phyloP scores from a whole-genome alignment of 2,329 filamentous ascomycete species.

The Trichoderma atroviride region DNA sequence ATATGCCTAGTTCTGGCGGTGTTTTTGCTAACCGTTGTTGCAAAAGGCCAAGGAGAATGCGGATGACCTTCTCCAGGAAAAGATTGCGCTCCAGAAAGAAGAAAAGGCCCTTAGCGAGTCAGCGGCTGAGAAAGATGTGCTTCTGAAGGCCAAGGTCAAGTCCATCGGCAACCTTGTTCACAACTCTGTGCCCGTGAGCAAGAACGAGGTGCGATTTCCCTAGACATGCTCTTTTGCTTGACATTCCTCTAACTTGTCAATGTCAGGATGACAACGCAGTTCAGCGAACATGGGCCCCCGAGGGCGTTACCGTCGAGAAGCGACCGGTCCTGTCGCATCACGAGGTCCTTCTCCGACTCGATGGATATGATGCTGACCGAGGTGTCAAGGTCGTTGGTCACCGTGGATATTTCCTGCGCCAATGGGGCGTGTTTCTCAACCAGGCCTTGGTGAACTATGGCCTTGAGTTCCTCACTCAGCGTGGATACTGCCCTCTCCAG shows the following conservation, averaged over 20 bases:
- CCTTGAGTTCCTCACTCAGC: slow-evolving; percentile 79
- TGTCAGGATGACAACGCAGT: slow-evolving; percentile 74
- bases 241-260: background rate
- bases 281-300: slow-evolving; percentile 78
- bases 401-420: slow-evolving; percentile 87
- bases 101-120: slow-evolving; percentile 78
- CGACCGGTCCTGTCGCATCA: slow-evolving; percentile 84
- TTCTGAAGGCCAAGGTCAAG: slow-evolving; percentile 76
- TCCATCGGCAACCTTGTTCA: slow-evolving; percentile 77
- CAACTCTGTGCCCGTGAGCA: slow-evolving; percentile 78
- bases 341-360: slow-evolving; percentile 84
- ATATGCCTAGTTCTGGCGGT: background rate
- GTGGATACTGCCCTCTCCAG: slow-evolving; percentile 81
- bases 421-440: slow-evolving; percentile 89
- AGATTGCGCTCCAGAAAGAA: slow-evolving; percentile 74
- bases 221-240: background rate
- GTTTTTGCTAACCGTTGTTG: background rate
- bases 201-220: slow-evolving; percentile 66
- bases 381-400: slow-evolving; percentile 94
- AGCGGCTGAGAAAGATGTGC: slow-evolving; percentile 73
- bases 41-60: slow-evolving; percentile 80
- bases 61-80: slow-evolving; percentile 75
- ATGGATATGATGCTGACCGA: slow-evolving; percentile 90
- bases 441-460: slow-evolving; percentile 95
- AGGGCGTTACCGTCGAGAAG: slow-evolving; percentile 73